A percentile compares a stretch with the other conserved stretches of the same genome.
phyloP scores from a whole-genome alignment of 1,284 basidiomycete species.

The Apiotrichum montevideense region DNA sequence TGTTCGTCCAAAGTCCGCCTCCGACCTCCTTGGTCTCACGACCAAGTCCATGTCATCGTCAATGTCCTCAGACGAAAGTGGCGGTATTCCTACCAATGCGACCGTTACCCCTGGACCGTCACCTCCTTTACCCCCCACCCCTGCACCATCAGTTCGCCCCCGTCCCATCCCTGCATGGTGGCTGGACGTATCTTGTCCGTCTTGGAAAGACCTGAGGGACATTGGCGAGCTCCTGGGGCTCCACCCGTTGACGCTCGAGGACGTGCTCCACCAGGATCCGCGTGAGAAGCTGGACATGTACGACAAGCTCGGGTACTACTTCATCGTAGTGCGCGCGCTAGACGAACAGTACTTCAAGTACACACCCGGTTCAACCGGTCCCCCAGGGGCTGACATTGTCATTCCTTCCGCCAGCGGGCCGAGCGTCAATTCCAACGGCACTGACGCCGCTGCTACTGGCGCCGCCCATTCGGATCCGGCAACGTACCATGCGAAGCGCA shows the following conservation, averaged over 20 bases:
- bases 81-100: neutral
- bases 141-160: neutral
- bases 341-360: slow-evolving; percentile 61
- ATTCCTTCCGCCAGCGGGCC: neutral
- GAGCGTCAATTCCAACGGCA: neutral
- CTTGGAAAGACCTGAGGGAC: slow-evolving; percentile 80
- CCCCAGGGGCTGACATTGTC: slow-evolving; percentile 1
- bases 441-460: neutral
- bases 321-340: slow-evolving; percentile 80
- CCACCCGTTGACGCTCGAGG: slow-evolving; percentile 90
- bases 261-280: slow-evolving; percentile 89
- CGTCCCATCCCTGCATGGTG: slow-evolving; percentile 58
- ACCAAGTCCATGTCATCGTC: neutral
- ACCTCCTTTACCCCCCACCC: slow-evolving; percentile 1
- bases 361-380: slow-evolving; percentile 40
- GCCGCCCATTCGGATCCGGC: neutral
- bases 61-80: neutral
- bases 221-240: slow-evolving; percentile 63
- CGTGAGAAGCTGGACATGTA: slow-evolving; percentile 90
- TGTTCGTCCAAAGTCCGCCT: slow-evolving; percentile 40
- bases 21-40: slow-evolving; percentile 38
- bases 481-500: slow-evolving; percentile 10
- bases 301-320: slow-evolving; percentile 85
- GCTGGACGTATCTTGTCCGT: slow-evolving; percentile 83
- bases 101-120: neutral